Percentiles rank a stretch among this genome's conserved stretches.
Conservation (phyloP, 495 filamentous ascomycete species). For the Penicillium bialowiezense region DNA sequence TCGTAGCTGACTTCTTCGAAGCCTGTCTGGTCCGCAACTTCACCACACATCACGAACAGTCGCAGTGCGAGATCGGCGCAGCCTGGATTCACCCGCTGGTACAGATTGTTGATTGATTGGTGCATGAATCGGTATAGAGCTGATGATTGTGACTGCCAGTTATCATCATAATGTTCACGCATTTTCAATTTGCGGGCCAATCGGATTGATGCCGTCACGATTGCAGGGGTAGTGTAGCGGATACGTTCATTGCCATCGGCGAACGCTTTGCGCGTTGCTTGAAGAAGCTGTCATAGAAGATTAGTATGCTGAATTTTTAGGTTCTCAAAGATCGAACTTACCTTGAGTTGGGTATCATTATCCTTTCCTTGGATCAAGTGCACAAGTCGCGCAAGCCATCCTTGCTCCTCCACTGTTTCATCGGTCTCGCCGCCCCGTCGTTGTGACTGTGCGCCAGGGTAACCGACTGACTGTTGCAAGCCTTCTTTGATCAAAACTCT, state of each 20-base stretch:
- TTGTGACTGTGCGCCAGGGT: conserved; percentile 70
- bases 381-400: conserved; percentile 87
- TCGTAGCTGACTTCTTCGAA: conserved; percentile 97
- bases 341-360: conserved; percentile 92
- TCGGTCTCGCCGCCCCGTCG: conserved; percentile 75
- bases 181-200: conserved; percentile 86
- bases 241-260: conserved; percentile 92
- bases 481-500: conserved; percentile 93
- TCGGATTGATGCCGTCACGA: conserved; percentile 87
- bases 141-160: conserved; percentile 86
- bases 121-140: conserved; percentile 95
- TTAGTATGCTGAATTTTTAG: conserved; percentile 20
- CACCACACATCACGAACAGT: conserved; percentile 85
- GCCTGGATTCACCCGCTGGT: conserved; percentile 77
- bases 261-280: conserved; percentile 84
- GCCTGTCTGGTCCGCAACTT: conserved; percentile 86
- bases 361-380: conserved; percentile 79
- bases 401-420: conserved; percentile 96
- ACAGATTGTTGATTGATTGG: conserved; percentile 78
- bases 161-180: conserved; percentile 91
- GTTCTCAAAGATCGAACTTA: conserved; percentile 18
- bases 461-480: conserved; percentile 76
- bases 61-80: conserved; percentile 84
- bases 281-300: conserved; percentile 60
- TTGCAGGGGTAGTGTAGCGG: conserved; percentile 88